Evolutionary conservation across 495 filamentous ascomycete species (phyloP), one percentile per base, ranked within the genome.

Genomic region (Lepraria neglecta): DNA sequence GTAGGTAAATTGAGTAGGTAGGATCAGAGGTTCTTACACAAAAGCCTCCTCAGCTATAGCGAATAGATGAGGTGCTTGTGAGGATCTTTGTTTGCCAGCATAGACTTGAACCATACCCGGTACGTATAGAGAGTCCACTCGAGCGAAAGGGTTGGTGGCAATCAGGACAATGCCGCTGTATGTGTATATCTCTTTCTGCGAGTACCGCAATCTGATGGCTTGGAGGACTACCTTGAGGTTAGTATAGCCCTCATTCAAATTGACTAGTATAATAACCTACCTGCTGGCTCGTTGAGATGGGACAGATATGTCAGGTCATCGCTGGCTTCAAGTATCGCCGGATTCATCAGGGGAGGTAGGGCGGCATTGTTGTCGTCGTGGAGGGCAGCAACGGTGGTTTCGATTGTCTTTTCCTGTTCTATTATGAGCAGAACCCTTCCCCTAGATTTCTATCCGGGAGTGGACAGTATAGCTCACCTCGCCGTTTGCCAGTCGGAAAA

Each of bases 51-150:
- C 94, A 21, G 94, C 94, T 76, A 99, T 99, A 56, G 94, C 94
- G 74, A 99, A 99, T 64, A 99, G 75, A 84, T 99, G 94, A 55
- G 94, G 94, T 56, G 95, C 94, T 73, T 97, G 92, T 45, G 94
- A 95, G 57, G 91, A 89, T 66, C 92, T 84, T 73, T 96, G 92
- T 75, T 95, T 99, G 63, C 94, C 94, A 56, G 94, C 94, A 76
- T 99, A 99, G 19, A 96, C 91, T 74, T 99, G 94, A 10, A 99
- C 92, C 91, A 99, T 97, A 47, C 95, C 95, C 21, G 94, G 94
- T 48, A 97, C 94, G 75, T 99, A 99, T 63, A 99, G 83, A 35
- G 94, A 97, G 70, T 99, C 94, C 64, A 99, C 95, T 53, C 94
- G 81, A 51, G 95, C 94, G 68, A 99, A 99, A 10, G 94, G 94